Evolutionary conservation across 305 asterid species (phyloP).

Genomic region (Fraxinus dipetala): DNA sequence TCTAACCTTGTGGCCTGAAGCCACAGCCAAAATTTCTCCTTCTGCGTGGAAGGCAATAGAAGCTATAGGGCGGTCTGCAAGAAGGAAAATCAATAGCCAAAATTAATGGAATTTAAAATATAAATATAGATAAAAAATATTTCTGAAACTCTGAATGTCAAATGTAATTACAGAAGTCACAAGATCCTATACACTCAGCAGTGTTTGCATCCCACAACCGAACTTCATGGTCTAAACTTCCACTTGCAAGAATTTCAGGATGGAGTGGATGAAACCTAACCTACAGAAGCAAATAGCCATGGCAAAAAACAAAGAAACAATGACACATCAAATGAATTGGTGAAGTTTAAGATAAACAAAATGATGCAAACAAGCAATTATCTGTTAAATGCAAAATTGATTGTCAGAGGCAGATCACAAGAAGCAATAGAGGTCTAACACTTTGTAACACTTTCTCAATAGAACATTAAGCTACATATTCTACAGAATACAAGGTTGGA

Average conservation of each 20-base stretch:
- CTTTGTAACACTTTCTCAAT: background rate
- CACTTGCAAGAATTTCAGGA: slow-evolving; percentile 90
- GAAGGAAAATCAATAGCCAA: slow-evolving; percentile 19
- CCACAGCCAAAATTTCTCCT: slow-evolving; percentile 94
- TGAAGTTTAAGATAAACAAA: slow-evolving; percentile 7
- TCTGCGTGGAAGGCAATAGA: slow-evolving; percentile 96
- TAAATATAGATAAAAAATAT: slow-evolving; percentile 1
- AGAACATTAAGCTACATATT: background rate
- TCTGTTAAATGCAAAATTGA: background rate
- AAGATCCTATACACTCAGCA: slow-evolving; percentile 87
- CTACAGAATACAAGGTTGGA: background rate
- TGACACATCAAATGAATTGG: slow-evolving; percentile 8
- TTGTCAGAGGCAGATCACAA: background rate
- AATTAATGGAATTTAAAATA: slow-evolving; percentile 17
- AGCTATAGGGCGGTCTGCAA: slow-evolving; percentile 88
- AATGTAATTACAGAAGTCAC: slow-evolving; percentile 77
- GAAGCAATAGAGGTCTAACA: background rate
- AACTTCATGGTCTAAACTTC: slow-evolving; percentile 97
- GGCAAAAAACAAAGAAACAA: slow-evolving; percentile 23
- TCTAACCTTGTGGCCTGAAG: slow-evolving; percentile 95
- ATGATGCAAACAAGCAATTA: slow-evolving; percentile 17
- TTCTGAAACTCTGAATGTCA: slow-evolving; percentile 17
- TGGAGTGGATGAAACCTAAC: slow-evolving; percentile 92
- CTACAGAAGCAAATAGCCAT: slow-evolving; percentile 45
- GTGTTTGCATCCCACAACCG: slow-evolving; percentile 86